Evolutionary conservation across 2,329 filamentous ascomycete species (phyloP).

Genomic region (Ophiostoma ulmi): DNA sequence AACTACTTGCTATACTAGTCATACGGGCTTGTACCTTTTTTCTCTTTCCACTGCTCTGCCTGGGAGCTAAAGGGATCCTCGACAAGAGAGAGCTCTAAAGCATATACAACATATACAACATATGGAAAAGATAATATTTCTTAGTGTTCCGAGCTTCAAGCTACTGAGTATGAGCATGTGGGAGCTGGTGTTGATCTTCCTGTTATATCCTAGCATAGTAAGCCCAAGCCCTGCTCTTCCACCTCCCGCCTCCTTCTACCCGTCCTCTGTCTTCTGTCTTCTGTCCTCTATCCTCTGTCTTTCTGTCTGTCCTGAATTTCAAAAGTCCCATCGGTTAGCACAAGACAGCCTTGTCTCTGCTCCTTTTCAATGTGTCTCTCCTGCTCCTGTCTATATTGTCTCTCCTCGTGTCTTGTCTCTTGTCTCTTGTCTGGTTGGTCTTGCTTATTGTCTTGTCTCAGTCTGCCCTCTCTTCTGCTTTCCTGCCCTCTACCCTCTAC

Average conservation of each 20-base stretch:
- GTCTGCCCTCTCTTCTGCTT: too few relatives aligned
- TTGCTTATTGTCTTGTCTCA: not conserved
- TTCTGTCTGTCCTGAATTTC: too few relatives aligned
- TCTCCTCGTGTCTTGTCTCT: not conserved
- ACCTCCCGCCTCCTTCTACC: too few relatives aligned
- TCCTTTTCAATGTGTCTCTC: not conserved
- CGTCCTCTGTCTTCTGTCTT: too few relatives aligned
- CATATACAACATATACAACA: not conserved
- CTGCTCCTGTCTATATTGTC: not conserved
- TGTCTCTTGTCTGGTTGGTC: not conserved
- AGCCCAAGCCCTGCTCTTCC: too few relatives aligned
- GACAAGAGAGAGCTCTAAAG: not conserved
- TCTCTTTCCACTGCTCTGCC: not conserved
- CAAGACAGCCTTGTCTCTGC: not conserved
- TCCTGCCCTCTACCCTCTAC: too few relatives aligned
- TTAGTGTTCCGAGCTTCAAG: too few relatives aligned
- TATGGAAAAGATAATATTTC: too few relatives aligned
- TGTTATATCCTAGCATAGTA: too few relatives aligned
- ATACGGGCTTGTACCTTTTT: constrained; percentile 3
- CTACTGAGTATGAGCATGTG: too few relatives aligned
- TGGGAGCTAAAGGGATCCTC: constrained; percentile 8
- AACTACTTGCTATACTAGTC: not conserved
- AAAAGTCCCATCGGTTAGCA: constrained; percentile 2
- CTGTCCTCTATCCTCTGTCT: too few relatives aligned
- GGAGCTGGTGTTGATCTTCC: too few relatives aligned